A percentile compares a stretch with the other conserved stretches of the same genome.
Conservation (phyloP, 2,329 filamentous ascomycete genomes). For the Pseudocercospora ulei region DNA sequence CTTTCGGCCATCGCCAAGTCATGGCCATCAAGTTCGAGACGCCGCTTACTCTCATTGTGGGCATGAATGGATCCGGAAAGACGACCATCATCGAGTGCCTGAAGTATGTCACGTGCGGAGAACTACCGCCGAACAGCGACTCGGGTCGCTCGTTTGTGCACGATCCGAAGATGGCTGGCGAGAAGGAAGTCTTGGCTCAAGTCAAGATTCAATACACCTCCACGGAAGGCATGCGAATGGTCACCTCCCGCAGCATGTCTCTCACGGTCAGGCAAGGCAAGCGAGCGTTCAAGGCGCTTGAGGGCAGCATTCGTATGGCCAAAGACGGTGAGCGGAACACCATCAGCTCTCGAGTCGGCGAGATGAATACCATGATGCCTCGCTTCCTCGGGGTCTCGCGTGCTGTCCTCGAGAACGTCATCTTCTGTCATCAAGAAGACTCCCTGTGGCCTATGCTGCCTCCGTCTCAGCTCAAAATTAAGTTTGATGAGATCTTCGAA, state of each 20-base stretch:
- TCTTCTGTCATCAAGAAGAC: constrained; percentile 98
- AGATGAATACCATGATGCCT: constrained; percentile 67
- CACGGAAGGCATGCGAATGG: constrained; percentile 67
- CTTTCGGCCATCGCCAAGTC: constrained; percentile 64
- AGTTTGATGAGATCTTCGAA: constrained; percentile 96
- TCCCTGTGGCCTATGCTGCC: constrained; percentile 95
- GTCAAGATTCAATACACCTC: constrained; percentile 81
- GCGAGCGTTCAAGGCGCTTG: constrained; percentile 70
- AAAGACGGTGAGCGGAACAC: constrained; percentile 70
- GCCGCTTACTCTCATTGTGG: constrained; percentile 90
- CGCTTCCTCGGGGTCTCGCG: constrained; percentile 79
- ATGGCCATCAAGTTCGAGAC: constrained; percentile 82
- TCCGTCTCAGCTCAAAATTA: constrained; percentile 74
- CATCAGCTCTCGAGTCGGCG: constrained; percentile 68
- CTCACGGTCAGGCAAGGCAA: constrained; percentile 75
- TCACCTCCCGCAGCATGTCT: constrained; percentile 73
- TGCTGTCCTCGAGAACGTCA: constrained; percentile 84
- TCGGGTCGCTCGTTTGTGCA: constrained; percentile 88
- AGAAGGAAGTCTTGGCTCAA: constrained; percentile 81
- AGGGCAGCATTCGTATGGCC: constrained; percentile 64
- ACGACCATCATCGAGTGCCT: constrained; percentile 98
- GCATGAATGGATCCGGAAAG: constrained; percentile 94
- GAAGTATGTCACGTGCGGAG: constrained; percentile 93
- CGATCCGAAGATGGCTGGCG: constrained; percentile 82
- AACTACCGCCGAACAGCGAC: constrained; percentile 79